phyloP scores from a whole-genome alignment of 2,329 filamentous ascomycete species.

The Botrytis porri region DNA sequence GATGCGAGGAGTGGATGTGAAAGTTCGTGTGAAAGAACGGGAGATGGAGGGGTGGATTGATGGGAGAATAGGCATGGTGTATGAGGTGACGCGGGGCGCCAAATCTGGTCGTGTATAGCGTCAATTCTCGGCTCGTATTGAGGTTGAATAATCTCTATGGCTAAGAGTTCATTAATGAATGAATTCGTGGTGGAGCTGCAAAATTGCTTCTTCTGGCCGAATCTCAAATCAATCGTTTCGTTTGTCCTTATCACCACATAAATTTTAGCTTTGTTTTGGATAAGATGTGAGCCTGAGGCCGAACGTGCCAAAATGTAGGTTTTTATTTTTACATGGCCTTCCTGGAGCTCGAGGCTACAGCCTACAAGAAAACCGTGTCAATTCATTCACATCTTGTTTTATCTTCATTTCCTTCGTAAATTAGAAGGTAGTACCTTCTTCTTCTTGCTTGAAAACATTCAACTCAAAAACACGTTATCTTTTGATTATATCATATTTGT shows the following conservation, averaged over 20 bases:
- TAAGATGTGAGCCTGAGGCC: constrained; percentile 4
- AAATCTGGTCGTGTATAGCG: background rate
- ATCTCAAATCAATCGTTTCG: background rate
- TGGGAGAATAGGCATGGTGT: constrained; percentile 30
- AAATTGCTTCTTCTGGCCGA: background rate
- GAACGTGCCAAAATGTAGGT: background rate
- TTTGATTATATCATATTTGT: background rate
- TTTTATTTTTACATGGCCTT: background rate
- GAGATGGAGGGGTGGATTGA: constrained; percentile 32
- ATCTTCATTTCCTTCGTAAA: background rate
- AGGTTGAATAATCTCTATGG: background rate
- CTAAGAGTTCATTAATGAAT: background rate
- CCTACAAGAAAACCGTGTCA: background rate
- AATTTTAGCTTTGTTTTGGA: constrained; percentile 6
- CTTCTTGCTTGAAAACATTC: background rate
- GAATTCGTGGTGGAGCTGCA: background rate
- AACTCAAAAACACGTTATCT: background rate
- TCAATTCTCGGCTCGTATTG: background rate
- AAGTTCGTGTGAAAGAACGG: constrained; percentile 35
- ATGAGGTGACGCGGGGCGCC: background rate
- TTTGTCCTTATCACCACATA: constrained; percentile 7
- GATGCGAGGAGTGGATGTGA: constrained; percentile 34
- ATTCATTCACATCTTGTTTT: background rate
- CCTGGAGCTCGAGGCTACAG: background rate
- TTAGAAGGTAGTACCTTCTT: background rate